Evolutionary conservation across 2,329 filamentous ascomycete species (phyloP).

Genomic region (Sclerotinia nivalis): DNA sequence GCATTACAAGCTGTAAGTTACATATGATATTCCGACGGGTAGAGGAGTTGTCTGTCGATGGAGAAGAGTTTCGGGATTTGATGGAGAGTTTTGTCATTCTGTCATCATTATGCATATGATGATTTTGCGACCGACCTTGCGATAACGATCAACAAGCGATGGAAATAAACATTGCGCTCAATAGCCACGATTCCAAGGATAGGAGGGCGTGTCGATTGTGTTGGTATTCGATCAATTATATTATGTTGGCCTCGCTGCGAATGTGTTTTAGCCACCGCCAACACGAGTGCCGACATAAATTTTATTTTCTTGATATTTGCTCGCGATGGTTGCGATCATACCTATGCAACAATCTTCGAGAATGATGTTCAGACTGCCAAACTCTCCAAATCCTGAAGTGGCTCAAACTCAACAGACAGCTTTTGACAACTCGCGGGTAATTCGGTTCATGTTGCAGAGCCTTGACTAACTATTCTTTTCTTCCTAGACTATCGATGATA

Average conservation of each 20-base stretch:
- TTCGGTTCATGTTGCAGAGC: conserved; percentile 13
- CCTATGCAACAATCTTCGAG: neutral
- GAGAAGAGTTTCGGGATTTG: conserved; percentile 28
- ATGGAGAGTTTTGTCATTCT: conserved; percentile 19
- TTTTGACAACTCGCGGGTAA: conserved; percentile 2
- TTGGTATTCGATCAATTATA: conserved; percentile 13
- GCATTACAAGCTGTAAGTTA: conserved; percentile 80
- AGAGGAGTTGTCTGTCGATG: conserved; percentile 23
- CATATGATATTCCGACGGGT: conserved; percentile 24
- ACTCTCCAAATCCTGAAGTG: neutral
- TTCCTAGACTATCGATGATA: conserved; percentile 91
- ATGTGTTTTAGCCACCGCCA: conserved; percentile 29
- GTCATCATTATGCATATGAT: conserved; percentile 22
- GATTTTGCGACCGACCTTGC: conserved; percentile 18
- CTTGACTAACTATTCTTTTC: conserved; percentile 30
- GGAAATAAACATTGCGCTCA: neutral
- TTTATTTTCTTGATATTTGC: too few relatives aligned
- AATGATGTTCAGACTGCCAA: neutral
- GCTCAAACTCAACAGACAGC: neutral
- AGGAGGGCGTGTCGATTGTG: neutral
- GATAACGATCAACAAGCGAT: neutral
- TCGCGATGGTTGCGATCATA: neutral
- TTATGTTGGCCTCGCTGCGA: conserved; percentile 25
- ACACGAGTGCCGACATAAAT: neutral
- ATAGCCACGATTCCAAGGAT: neutral